Base-by-base conservation (phyloP, 2,329 filamentous ascomycete species). In the Ophiostoma piceae region DNA sequence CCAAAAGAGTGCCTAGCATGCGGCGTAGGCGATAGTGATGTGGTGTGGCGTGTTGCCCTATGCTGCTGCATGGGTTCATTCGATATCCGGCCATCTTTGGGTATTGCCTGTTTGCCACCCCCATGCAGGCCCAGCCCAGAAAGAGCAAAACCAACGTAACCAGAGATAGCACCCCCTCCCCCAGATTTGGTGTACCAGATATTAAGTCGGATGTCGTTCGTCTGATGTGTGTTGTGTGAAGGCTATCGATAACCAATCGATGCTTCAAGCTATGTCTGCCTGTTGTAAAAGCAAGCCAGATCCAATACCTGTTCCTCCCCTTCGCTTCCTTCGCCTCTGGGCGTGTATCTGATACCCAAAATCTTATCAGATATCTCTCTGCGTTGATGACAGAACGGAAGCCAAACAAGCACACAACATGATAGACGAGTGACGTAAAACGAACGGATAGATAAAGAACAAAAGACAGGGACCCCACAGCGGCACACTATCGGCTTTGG, bases 81-180 rank as follows among this genome's bases (percentile, higher is more conserved):
- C 51, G 51, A 57, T 57, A 57, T 14, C 51, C 22, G n/a, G 22
- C n/a, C 8, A 12, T 22, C 8, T 57, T 54, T n/a, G 7, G 47
- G n/a, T 9, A 54, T 54, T 54, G 47, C n/a, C n/a, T 57, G 51
- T 57, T 57, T 57, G 51, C 51, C 51, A 57, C 51, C 51, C 22
- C 51, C 51, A 57, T 29, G 26, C n/a, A 57, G 4, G 22, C 51
- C 22, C n/a, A 57, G 51, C 51, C n/a, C 22, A 57, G 51, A 26
- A n/a, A 35, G 35, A 35, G 1, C 1, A 35, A 8, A 26, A 29
- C 51, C 51, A 57, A 35, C 2, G 8, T 6, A 22, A 6, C 51
- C 22, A 26, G 14, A 57, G n/a, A 57, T 57, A 57, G 3, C 47
- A 29, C 51, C 3, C 22, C n/a, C 22, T 57, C 26, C 51, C 26